Base-by-base conservation (phyloP, 164 flowering plant species). In the Brasenia schreberi region DNA sequence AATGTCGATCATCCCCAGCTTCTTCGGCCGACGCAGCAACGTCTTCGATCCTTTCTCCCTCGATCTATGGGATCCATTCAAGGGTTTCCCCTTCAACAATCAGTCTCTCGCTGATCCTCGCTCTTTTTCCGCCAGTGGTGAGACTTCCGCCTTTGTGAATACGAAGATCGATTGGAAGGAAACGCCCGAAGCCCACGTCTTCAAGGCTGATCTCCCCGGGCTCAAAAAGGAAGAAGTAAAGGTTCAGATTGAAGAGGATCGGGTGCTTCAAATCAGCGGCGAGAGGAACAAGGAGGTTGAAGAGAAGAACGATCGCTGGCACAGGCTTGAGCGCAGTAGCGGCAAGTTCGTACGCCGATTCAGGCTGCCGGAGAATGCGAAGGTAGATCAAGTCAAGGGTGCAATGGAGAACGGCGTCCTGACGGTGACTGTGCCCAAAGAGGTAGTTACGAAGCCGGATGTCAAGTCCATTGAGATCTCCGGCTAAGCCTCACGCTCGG, bases 191-290 rank as follows among this genome's bases (percentile, higher is more conserved):
- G 78, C 78, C 1, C 83, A 80, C 59, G 67, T 80, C 18, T 78
- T 78, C 79, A 80, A 74, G 43, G 81, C 75, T 3, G 79, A 80
- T 16, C 66, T 80, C 0, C 83, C 83, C 12, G 83, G 82, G 18
- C 14, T 79, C 7, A 79, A 67, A 59, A 79, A 77, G 68, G 82
- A 77, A 33, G 77, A 77, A 61, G 76, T 77, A 66, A 76, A 75
- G 70, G 83, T 80, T 58, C 76, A 77, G 45, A 71, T 80, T 3
- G 83, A 80, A 16, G 81, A 80, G 11, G 83, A 74, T 4, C 68
- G 59, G 16, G 77, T 80, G 18, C 69, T 79, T 10, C 68, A 75
- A 74, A 79, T 79, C 3, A 73, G 77, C 49, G 82, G 80, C 4
- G 79, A 77, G 75, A 67, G 77, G 72, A 67, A 56, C 43, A 23